Conservation (phyloP, 2,329 filamentous ascomycete species). For the Pestalotiopsis sp. region DNA sequence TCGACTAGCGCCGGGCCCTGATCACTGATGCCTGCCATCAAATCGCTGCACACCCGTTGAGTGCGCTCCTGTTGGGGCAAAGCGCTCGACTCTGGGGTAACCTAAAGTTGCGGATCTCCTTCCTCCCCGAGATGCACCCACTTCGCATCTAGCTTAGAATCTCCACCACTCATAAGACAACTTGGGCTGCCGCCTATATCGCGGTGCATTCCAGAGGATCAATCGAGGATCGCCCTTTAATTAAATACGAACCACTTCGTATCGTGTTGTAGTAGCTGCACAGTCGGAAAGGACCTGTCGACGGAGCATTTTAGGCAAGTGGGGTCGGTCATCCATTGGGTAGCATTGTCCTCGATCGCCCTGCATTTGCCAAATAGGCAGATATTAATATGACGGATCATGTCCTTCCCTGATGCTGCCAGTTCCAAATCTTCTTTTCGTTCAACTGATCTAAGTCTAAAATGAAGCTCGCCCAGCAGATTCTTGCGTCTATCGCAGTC, state of each 20-base stretch:
- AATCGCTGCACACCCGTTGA: background rate
- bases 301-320: background rate
- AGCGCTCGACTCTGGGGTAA: background rate
- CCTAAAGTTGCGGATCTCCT: background rate
- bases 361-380: background rate
- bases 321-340: background rate
- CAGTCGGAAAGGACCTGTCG: background rate
- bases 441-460: background rate
- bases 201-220: background rate
- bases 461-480: background rate
- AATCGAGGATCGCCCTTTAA: background rate
- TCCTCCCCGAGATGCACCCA: background rate
- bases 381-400: background rate
- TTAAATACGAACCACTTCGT: background rate
- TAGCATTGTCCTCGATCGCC: background rate
- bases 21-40: too few relatives aligned
- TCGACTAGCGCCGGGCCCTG: too few relatives aligned
- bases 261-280: background rate
- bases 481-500: background rate
- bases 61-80: background rate
- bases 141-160: background rate
- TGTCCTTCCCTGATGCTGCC: background rate
- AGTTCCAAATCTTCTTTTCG: background rate
- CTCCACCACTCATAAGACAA: background rate
- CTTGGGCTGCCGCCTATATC: background rate